Conservation (phyloP, 148 eudicot genomes). For the Mesembryanthemum crystallinum region DNA sequence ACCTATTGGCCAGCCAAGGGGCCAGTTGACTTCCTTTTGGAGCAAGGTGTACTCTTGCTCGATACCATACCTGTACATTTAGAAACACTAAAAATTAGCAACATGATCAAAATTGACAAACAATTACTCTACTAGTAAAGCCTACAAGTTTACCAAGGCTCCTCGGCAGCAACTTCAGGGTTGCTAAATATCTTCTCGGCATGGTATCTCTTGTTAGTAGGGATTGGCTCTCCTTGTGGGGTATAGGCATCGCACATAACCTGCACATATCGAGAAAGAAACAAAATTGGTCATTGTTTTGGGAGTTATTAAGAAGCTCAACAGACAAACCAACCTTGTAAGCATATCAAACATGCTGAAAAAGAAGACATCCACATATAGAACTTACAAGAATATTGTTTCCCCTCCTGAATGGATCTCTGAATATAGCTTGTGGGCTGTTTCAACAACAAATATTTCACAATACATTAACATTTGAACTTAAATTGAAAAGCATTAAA, state of each 20-base stretch:
- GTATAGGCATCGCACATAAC: slow-evolving; percentile 71
- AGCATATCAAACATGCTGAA: too few relatives aligned
- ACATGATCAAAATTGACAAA: background rate
- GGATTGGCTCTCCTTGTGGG: slow-evolving; percentile 64
- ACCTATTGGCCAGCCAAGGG: slow-evolving; percentile 62
- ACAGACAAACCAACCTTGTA: too few relatives aligned
- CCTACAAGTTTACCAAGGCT: slow-evolving; percentile 40
- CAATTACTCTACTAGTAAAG: background rate
- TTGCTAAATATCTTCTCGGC: slow-evolving; percentile 63
- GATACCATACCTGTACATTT: slow-evolving; percentile 49
- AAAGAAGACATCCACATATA: background rate
- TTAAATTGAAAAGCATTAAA: background rate
- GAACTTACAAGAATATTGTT: slow-evolving; percentile 61
- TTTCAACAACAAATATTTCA: background rate
- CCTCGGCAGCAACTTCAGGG: slow-evolving; percentile 48
- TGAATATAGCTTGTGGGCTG: slow-evolving; percentile 75
- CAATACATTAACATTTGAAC: slow-evolving; percentile 7
- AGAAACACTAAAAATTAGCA: background rate
- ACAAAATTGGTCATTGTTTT: background rate
- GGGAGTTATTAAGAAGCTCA: background rate
- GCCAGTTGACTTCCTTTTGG: slow-evolving; percentile 61
- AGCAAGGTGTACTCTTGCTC: slow-evolving; percentile 67
- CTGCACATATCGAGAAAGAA: slow-evolving; percentile 20
- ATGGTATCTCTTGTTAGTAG: slow-evolving; percentile 48
- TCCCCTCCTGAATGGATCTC: slow-evolving; percentile 75